Base-by-base conservation (phyloP, 1,284 basidiomycete species). In the Papiliotrema terrestris region DNA sequence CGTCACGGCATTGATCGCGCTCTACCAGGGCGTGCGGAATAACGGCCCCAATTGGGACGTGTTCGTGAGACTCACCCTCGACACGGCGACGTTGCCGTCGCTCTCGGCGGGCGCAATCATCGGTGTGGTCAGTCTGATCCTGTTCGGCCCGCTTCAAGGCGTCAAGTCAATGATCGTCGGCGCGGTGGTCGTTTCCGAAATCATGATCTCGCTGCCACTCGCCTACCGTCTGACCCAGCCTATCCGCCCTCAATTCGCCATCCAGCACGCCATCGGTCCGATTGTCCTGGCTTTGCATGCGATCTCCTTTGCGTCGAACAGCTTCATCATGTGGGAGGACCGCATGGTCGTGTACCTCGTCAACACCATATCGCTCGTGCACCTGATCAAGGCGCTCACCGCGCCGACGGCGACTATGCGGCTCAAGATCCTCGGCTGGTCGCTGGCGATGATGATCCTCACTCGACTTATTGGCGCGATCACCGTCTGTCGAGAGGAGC, bases 271-370 rank as follows among this genome's bases (percentile, higher is more conserved):
- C 66, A 48, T 81, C 78, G 49, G 71, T 73, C 53, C 81, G 77
- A 20, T 87, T 25, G 72, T 82, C 41, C 81, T 89, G 47, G 58
- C 85, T 55, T 76, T 91, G 6, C 89, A 94, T 62, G 76, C 84
- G 2, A 52, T 87, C 4, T 80, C 85, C 2, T 91, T 92, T 73
- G 82, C 87, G 13, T 93, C 91, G 23, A 98, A 98, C 78, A 96
- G 92, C 0, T 96, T 91, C 78, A 89, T 89, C 32, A 84, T 98
- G 71, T 97, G 92, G 89, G 96, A 98, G 81, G 94, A 98, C 72
- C 83, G 83, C 36, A 80, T 91, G 51, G 81, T 89, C 8, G 82
- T 84, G 2, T 93, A 86, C 80, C 81, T 96, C 50, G 78, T 87
- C 49, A 73, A 86, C 48, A 82, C 88, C 14, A 59, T 75, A 22